Evolutionary conservation across 305 asterid species (phyloP), one percentile per base, ranked within the genome.

Genomic region (Fraxinus nigra): DNA sequence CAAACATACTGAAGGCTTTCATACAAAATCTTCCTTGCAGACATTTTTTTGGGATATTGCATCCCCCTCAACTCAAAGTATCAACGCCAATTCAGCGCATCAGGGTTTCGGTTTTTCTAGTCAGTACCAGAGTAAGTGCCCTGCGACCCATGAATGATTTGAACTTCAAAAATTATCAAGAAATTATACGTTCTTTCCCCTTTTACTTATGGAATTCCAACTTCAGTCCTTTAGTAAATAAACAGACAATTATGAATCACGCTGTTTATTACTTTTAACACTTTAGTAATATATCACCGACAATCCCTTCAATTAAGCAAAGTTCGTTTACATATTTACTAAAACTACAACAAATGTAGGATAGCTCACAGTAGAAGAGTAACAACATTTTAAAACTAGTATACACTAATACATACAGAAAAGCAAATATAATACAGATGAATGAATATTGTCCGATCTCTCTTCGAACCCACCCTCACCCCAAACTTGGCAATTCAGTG

Each of bases 401-500:
- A 75, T 75, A 40, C 18, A 40, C 70, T 0, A 61, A 24, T 22
- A 63, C 72, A 63, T 22, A 63, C 13, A 24, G 33, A n/a, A 63
- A 24, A 63, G 33, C 34, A 24, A 63, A 2, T 24, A 20, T 8
- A 24, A 24, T 1, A 63, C 32, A 8, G 14, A 7, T 22, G 16
- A 61, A 24, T 22, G 14, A 61, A 22, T 37, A 13, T 46, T 83
- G 43, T 76, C 75, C 80, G 30, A 67, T 18, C 56, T 38, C 54
- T 24, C 73, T 32, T 3, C 9, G 56, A 46, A 46, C 67, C 67
- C 67, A 5, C 63, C 43, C 75, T 18, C 76, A 48, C 72, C 8
- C 30, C 11, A 22, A 74, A 22, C 26, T 22, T 76, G 10, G 80
- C 81, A 26, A 82, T 77, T 79, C 20, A 40, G 77, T 54, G 83